Evolutionary conservation across 331 rosid genomes (phyloP), one percentile per base, ranked within the genome.

Genomic region (Quercus phellos): DNA sequence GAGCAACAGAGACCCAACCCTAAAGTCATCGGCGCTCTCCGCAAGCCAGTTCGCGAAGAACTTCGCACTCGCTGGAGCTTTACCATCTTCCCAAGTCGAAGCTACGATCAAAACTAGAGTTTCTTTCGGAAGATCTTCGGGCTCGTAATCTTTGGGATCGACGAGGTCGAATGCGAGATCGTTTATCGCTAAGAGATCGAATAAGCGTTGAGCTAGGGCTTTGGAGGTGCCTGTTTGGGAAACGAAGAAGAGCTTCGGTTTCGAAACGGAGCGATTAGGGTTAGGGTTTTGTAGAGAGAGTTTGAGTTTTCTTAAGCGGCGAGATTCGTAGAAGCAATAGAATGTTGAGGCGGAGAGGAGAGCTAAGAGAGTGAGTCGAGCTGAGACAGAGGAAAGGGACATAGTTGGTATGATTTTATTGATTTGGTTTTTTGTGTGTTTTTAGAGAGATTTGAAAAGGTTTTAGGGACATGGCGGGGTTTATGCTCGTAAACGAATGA

Each of bases 31-130:
- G 21, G 94, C 85, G 66, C 97, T 90, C 69, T 94, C 98, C 1
- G 92, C 85, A 8, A 94, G 97, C 98, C 99, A 94, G 55, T 87
- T 73, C 30, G 92, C 84, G 73, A 94, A 89, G 85, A 94, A 94
- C 46, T 76, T 75, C 21, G 89, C 88, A 22, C 24, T 84, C 5
- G 85, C 19, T 11, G 99, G 96, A 0, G 99, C 90, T 5, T 82
- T 83, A 1, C 97, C 99, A 42, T 92, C 86, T 61, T 94, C 96
- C 99, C 99, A 92, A 5, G 99, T 92, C 21, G 99, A 94, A 27
- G 97, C 94, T 16, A 94, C 80, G 50, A 94, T 68, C 55, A 94
- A 73, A 22, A 92, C 83, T 7, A 90, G 77, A 16, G 78, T 75
- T 69, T 94, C 99, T 64, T 91, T 94, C 1, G 89, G 87, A 8